Evolutionary conservation across 2,329 filamentous ascomycete species (phyloP).

Genomic region (Capronia coronata): DNA sequence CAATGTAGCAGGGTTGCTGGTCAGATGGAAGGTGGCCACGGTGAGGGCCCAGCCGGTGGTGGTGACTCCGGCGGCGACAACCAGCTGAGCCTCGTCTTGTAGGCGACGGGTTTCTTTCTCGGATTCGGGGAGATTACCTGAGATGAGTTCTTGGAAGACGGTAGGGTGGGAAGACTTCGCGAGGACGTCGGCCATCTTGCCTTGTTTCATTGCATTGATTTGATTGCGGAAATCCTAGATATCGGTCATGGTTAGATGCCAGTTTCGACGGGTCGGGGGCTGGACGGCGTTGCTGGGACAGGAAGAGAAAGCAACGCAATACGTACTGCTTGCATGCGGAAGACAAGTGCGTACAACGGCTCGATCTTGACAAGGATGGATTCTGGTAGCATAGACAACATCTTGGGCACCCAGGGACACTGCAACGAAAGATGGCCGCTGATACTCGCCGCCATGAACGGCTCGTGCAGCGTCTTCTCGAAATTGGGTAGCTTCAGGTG

Average conservation of each 20-base stretch:
- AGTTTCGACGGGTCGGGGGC: background rate
- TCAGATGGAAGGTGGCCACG: slow-evolving; percentile 30
- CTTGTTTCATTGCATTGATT: slow-evolving; percentile 18
- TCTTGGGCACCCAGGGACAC: slow-evolving; percentile 25
- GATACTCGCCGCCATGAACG: slow-evolving; percentile 25
- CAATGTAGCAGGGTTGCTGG: slow-evolving; percentile 25
- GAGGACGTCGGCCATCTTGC: slow-evolving; percentile 13
- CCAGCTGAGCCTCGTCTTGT: slow-evolving; percentile 30
- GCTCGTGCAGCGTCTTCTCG: slow-evolving; percentile 27
- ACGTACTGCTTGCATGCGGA: slow-evolving; percentile 15
- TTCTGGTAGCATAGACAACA: slow-evolving; percentile 14
- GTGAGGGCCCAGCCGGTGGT: slow-evolving; percentile 29
- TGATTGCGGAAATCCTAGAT: slow-evolving; percentile 24
- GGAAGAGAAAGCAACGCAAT: background rate
- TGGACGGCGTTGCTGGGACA: background rate
- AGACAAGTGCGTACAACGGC: slow-evolving; percentile 16
- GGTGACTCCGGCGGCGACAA: slow-evolving; percentile 31
- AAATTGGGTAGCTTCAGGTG: slow-evolving; percentile 23
- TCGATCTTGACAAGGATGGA: slow-evolving; percentile 17
- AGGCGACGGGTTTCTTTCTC: slow-evolving; percentile 29
- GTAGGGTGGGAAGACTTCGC: slow-evolving; percentile 20
- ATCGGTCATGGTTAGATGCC: background rate
- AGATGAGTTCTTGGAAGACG: slow-evolving; percentile 33
- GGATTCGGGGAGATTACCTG: slow-evolving; percentile 31
- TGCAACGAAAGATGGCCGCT: slow-evolving; percentile 25